These are phyloP conservation scores for Capronia coronata DNA, from an alignment of 2,329 filamentous ascomycete genomes.

Conservation along the genomic window DNA sequence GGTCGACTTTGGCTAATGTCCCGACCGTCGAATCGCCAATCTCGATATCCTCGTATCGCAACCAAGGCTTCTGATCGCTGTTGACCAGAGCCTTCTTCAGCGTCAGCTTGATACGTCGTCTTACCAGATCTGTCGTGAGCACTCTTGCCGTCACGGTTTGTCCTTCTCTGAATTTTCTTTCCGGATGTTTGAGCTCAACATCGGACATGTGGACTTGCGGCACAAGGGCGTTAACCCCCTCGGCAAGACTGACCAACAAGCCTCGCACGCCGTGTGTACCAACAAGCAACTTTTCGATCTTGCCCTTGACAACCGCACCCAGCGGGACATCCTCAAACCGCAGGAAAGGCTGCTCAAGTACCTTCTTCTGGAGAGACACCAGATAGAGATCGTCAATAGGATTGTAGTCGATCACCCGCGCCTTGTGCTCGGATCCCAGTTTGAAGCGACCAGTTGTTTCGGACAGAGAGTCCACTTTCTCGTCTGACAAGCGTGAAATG, in stretches of 20 bases:
- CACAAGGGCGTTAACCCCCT: conserved; percentile 83
- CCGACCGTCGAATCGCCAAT: conserved; percentile 75
- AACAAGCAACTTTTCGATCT: conserved; percentile 76
- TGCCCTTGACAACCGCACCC: conserved; percentile 72
- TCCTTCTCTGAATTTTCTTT: conserved; percentile 91
- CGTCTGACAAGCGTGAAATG: conserved; percentile 85
- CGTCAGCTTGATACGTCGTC: conserved; percentile 75
- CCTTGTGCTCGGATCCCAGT: conserved; percentile 68
- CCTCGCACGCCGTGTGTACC: conserved; percentile 72
- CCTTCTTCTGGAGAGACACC: conserved; percentile 71
- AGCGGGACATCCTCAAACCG: conserved; percentile 84
- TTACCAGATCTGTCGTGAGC: conserved; percentile 67
- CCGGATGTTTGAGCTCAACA: conserved; percentile 78
- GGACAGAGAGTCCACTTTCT: conserved; percentile 76
- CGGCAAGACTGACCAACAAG: conserved; percentile 73
- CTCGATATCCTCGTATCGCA: conserved; percentile 65
- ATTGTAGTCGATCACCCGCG: conserved; percentile 80
- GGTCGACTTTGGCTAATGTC: conserved; percentile 74
- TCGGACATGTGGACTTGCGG: conserved; percentile 85
- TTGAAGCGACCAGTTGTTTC: conserved; percentile 72
- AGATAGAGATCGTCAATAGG: conserved; percentile 78
- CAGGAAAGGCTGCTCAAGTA: conserved; percentile 82
- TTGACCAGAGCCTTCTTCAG: conserved; percentile 93
- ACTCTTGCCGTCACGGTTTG: conserved; percentile 79
- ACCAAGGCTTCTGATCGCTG: conserved; percentile 73